phyloP scores from a whole-genome alignment of 2,329 filamentous ascomycete genomes.

The Diplodia scrobiculata region DNA sequence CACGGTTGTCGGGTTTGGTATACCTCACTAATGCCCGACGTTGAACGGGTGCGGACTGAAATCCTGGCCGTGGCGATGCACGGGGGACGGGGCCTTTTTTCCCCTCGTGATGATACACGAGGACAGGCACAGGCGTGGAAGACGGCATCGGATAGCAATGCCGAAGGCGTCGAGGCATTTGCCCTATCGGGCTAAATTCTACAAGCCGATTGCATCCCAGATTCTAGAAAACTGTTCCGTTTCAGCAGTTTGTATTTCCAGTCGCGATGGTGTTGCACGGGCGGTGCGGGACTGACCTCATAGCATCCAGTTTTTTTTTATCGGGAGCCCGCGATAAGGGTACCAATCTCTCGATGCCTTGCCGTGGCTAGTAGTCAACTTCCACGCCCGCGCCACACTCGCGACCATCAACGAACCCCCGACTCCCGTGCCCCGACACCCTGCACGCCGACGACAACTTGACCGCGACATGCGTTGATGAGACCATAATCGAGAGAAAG shows the following conservation, averaged over 20 bases:
- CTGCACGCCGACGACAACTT: background rate
- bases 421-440: background rate
- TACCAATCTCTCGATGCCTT: background rate
- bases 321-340: slow-evolving; percentile 12
- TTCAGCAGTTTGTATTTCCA: background rate
- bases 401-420: background rate
- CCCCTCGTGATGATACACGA: background rate
- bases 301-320: slow-evolving; percentile 9
- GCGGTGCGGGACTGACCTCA: slow-evolving; percentile 15
- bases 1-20: background rate
- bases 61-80: background rate
- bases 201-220: background rate
- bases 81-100: slow-evolving; percentile 7
- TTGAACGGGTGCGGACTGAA: background rate
- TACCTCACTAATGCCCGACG: background rate
- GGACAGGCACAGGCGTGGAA: background rate
- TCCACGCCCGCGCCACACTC: background rate
- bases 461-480: slow-evolving; percentile 27
- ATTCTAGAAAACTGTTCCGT: background rate
- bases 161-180: background rate
- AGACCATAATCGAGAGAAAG: background rate
- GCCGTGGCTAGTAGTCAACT: background rate
- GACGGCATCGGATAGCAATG: background rate
- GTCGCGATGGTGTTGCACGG: background rate
- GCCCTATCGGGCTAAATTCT: background rate